A percentile compares a stretch with the other conserved stretches of the same genome.
Evolutionary conservation across 139 green algal species (phyloP).

Genomic region (Trebouxia sp.): DNA sequence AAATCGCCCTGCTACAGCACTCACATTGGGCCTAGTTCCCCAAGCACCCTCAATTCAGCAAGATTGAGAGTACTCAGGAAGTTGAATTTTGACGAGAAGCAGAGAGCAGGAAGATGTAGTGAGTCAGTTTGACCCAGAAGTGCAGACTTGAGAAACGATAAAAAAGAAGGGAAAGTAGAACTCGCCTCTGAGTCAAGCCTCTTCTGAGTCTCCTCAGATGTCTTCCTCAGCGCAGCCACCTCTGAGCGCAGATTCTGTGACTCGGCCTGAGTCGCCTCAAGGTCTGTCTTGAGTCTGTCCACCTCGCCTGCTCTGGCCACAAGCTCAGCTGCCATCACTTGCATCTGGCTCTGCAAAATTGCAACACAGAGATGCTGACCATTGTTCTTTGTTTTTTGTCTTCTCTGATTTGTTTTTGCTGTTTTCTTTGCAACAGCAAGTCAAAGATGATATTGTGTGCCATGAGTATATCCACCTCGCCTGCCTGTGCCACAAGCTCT

Average conservation of each 20-base stretch:
- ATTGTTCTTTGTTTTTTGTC: too few species aligned
- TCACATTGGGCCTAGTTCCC: too few species aligned
- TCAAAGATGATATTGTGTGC: background rate
- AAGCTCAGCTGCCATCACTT: constrained; percentile 7
- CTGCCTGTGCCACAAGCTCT: background rate
- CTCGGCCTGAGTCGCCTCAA: background rate
- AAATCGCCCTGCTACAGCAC: too few species aligned
- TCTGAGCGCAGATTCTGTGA: background rate
- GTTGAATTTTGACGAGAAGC: too few species aligned
- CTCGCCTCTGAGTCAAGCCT: constrained; percentile 1
- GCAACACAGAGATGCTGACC: background rate
- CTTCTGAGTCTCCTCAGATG: background rate
- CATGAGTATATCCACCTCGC: background rate
- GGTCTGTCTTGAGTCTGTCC: constrained; percentile 9
- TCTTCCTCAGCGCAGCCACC: background rate
- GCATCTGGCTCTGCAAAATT: background rate
- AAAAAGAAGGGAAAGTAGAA: too few species aligned
- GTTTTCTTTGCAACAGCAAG: too few species aligned
- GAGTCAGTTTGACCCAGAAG: too few species aligned
- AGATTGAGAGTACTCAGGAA: too few species aligned
- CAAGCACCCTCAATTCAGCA: too few species aligned
- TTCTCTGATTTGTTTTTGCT: too few species aligned
- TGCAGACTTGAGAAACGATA: too few species aligned
- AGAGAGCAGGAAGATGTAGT: too few species aligned
- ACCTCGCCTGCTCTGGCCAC: constrained; percentile 1